These are phyloP conservation scores for Mycena crocata DNA, from an alignment of 768 basidiomycete genomes.

Conservation along the genomic window DNA sequence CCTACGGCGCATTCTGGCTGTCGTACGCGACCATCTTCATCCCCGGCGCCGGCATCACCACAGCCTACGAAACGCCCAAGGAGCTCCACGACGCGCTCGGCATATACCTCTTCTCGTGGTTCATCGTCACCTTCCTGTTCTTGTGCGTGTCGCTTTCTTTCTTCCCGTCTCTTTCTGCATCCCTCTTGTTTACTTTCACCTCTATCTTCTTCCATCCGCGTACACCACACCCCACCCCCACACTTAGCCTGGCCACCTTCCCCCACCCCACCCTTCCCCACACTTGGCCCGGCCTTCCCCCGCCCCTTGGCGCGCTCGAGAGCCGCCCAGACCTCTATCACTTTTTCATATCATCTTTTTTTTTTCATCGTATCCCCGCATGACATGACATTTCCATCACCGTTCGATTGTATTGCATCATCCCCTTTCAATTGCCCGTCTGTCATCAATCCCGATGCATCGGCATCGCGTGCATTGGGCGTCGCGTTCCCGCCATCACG, in stretches of 20 bases:
- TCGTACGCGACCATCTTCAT: slow-evolving; percentile 81
- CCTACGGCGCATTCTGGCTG: slow-evolving; percentile 92
- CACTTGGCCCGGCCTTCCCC: neutral
- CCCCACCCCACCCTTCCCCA: no score
- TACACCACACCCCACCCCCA: neutral
- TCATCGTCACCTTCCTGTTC: slow-evolving; percentile 75
- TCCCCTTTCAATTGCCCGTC: no score
- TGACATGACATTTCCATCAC: no score
- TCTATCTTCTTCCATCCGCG: no score
- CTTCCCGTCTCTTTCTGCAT: slow-evolving; percentile 3
- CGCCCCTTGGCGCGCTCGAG: no score
- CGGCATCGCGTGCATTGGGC: no score
- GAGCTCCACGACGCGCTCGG: slow-evolving; percentile 70
- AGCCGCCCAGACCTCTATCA: no score
- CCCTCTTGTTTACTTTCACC: neutral
- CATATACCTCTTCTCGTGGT: slow-evolving; percentile 82
- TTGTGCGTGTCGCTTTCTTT: slow-evolving; percentile 53
- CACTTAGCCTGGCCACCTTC: no score
- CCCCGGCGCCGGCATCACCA: slow-evolving; percentile 71
- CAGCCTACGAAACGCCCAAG: slow-evolving; percentile 55
- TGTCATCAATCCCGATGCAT: no score
- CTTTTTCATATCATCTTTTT: no score
- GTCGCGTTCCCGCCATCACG: no score
- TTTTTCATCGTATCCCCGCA: no score
- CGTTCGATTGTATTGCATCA: neutral